These are phyloP conservation scores for Fusarium temperatum DNA, from an alignment of 2,329 filamentous ascomycete genomes.

Conservation along the genomic window DNA sequence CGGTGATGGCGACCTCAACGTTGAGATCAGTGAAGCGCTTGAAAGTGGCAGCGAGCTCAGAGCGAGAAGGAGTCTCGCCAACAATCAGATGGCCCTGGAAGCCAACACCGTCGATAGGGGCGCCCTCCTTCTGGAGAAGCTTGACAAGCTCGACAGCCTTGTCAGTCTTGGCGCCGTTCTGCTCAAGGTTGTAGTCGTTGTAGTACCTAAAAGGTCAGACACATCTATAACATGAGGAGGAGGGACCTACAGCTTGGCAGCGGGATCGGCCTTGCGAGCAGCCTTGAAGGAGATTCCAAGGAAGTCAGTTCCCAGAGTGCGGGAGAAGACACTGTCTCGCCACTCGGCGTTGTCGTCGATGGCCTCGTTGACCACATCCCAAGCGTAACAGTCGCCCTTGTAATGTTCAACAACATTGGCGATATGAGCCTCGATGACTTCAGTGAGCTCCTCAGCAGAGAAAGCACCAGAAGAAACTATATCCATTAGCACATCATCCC, in stretches of 20 bases:
- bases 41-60: constrained; percentile 56
- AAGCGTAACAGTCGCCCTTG: constrained; percentile 68
- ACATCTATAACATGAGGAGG: neutral
- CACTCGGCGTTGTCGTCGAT: constrained; percentile 66
- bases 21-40: constrained; percentile 60
- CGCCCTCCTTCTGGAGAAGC: constrained; percentile 56
- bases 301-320: constrained; percentile 64
- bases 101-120: constrained; percentile 70
- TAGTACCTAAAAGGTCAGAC: constrained; percentile 48
- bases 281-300: constrained; percentile 66
- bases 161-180: constrained; percentile 56
- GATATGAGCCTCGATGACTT: constrained; percentile 64
- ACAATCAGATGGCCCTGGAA: constrained; percentile 69
- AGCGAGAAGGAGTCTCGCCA: constrained; percentile 58
- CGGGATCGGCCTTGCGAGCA: constrained; percentile 62
- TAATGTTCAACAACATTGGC: constrained; percentile 65
- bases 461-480: constrained; percentile 51
- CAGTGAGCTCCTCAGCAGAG: constrained; percentile 66
- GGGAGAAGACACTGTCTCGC: constrained; percentile 62
- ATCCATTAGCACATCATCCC: neutral
- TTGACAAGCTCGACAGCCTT: constrained; percentile 56
- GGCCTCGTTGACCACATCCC: constrained; percentile 74
- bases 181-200: constrained; percentile 70
- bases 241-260: constrained; percentile 59
- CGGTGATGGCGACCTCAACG: constrained; percentile 68